Conservation (phyloP, 148 eudicot species). For the Pouteria glomerata region DNA sequence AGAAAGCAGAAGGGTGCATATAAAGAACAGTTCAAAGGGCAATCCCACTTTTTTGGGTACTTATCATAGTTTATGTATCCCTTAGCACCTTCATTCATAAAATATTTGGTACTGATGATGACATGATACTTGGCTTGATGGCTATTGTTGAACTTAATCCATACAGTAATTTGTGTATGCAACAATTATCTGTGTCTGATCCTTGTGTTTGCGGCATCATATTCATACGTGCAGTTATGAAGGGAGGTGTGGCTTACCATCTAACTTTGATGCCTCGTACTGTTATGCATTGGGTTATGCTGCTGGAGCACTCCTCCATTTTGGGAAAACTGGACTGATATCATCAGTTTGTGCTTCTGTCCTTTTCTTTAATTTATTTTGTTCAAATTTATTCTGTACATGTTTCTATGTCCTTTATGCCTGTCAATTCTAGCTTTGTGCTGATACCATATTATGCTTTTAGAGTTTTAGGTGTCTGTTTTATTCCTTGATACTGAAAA, state of each 20-base stretch:
- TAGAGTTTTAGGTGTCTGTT: not conserved
- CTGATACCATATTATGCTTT: not conserved
- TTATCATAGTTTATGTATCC: too few relatives aligned
- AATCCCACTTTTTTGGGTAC: constrained; percentile 18
- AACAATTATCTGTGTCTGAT: not conserved
- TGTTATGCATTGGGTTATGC: constrained; percentile 19
- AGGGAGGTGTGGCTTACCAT: constrained; percentile 14
- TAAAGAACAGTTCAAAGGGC: constrained; percentile 8
- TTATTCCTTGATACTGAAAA: not conserved
- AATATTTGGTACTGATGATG: too few relatives aligned
- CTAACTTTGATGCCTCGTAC: constrained; percentile 8
- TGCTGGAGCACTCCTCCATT: constrained; percentile 16
- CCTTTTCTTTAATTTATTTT: not conserved
- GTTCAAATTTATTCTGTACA: not conserved
- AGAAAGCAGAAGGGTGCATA: constrained; percentile 2
- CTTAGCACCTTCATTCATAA: too few relatives aligned
- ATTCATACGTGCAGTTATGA: not conserved
- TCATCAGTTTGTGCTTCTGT: constrained; percentile 5
- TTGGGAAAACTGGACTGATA: constrained; percentile 15
- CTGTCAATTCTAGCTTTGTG: not conserved
- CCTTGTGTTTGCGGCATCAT: not conserved
- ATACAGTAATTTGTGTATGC: not conserved
- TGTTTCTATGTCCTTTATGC: not conserved
- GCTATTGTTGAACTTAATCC: not conserved
- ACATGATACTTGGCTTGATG: too few relatives aligned